phyloP scores from a whole-genome alignment of 31 red algal genomes.

The Asparagopsis taxiformis region DNA sequence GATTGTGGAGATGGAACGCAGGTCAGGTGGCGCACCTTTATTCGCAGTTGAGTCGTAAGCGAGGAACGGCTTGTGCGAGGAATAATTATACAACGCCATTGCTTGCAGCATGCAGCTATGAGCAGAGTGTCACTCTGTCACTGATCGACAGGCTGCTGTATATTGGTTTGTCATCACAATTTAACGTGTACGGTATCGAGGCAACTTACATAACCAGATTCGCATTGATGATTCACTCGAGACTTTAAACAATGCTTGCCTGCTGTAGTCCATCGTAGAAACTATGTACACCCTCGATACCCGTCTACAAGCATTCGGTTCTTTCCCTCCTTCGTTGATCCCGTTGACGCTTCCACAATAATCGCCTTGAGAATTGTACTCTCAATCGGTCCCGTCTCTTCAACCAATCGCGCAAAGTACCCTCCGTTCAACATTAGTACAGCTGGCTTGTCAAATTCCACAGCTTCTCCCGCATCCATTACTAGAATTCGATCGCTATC shows the following conservation, averaged over 20 bases:
- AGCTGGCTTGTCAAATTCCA: conserved; percentile 46
- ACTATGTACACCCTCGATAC: not conserved
- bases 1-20: no score
- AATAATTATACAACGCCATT: not conserved
- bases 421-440: conserved; percentile 15
- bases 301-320: not conserved
- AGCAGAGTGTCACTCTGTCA: no score
- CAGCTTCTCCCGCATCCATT: conserved; percentile 54
- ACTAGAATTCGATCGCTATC: conserved; percentile 92
- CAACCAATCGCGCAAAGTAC: conserved; percentile 14
- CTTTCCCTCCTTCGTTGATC: not conserved
- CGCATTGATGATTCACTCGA: not conserved
- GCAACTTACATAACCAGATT: not conserved
- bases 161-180: no score
- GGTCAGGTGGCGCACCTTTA: not conserved
- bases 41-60: not conserved
- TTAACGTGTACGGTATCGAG: not conserved
- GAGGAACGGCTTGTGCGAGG: not conserved
- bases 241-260: no score
- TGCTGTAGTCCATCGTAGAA: no score
- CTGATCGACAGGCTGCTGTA: no score
- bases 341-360: conserved; percentile 6
- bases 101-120: not conserved
- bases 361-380: conserved; percentile 23
- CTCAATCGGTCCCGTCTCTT: conserved; percentile 25